Evolutionary conservation across 768 basidiomycete species (phyloP).

Genomic region (Russula foetens): DNA sequence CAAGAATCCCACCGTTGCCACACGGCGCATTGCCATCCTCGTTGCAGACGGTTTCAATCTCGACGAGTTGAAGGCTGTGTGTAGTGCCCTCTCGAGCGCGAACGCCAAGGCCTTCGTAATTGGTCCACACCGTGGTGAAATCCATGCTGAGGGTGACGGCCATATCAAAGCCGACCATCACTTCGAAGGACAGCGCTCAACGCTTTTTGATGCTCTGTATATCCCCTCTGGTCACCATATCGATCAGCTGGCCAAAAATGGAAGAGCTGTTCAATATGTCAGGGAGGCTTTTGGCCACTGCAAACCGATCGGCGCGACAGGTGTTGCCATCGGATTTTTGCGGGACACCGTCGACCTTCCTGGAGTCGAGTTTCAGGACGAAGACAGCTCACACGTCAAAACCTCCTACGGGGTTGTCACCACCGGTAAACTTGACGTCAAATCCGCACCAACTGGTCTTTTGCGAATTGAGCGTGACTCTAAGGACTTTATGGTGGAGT

Average conservation of each 20-base stretch:
- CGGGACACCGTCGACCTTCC: conserved; percentile 39
- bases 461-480: conserved; percentile 37
- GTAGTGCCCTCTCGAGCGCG: conserved; percentile 41
- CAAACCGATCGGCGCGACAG: conserved; percentile 74
- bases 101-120: conserved; percentile 58
- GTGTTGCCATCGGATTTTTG: conserved; percentile 48
- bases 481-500: conserved; percentile 49
- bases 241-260: conserved; percentile 51
- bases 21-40: conserved; percentile 69
- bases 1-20: conserved; percentile 48
- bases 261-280: conserved; percentile 73
- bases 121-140: conserved; percentile 55
- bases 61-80: conserved; percentile 49
- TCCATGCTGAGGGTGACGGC: conserved; percentile 30
- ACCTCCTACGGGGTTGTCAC: conserved; percentile 58
- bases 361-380: conserved; percentile 35
- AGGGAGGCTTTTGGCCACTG: conserved; percentile 83
- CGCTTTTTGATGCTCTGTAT: conserved; percentile 75
- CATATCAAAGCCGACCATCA: conserved; percentile 53
- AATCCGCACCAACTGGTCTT: conserved; percentile 34
- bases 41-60: conserved; percentile 68
- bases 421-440: conserved; percentile 40
- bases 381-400: conserved; percentile 33
- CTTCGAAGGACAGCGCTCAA: conserved; percentile 73
- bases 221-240: conserved; percentile 65